phyloP scores from a whole-genome alignment of 139 green algal genomes.

The Chlamydomonas incerta region DNA sequence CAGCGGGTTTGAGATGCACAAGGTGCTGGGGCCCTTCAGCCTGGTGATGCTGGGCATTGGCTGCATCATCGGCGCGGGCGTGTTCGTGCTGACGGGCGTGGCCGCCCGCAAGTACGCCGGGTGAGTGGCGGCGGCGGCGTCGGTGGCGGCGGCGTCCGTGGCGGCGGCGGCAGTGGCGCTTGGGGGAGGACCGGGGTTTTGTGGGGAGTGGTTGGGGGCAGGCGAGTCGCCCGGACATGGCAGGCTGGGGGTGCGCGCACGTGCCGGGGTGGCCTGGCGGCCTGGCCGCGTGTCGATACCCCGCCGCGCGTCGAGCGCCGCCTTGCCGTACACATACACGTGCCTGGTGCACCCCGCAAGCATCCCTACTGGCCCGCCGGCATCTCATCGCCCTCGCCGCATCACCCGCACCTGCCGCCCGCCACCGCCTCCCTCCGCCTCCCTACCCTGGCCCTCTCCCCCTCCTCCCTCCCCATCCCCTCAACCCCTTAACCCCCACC shows the following conservation, averaged over 20 bases:
- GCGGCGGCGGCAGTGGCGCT: too few relatives aligned
- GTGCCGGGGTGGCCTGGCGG: too few relatives aligned
- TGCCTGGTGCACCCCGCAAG: not conserved
- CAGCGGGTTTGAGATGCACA: conserved; percentile 51
- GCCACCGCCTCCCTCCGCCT: not conserved
- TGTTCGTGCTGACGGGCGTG: conserved; percentile 91
- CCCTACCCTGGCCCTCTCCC: too few relatives aligned
- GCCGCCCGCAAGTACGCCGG: conserved; percentile 72
- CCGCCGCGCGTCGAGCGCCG: too few relatives aligned
- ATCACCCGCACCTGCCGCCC: too few relatives aligned
- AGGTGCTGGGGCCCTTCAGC: conserved; percentile 37
- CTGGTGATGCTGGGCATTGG: conserved; percentile 84
- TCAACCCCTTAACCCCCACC: too few relatives aligned
- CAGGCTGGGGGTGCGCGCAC: too few relatives aligned
- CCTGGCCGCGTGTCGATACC: too few relatives aligned
- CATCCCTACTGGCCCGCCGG: not conserved
- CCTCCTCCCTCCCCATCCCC: too few relatives aligned
- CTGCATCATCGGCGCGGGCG: conserved; percentile 88
- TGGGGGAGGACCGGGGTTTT: not conserved
- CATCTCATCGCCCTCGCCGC: too few relatives aligned
- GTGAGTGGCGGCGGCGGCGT: conserved; percentile 28
- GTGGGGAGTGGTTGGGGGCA: not conserved
- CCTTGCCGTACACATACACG: too few relatives aligned
- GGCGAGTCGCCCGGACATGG: not conserved
- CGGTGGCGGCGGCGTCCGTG: too few relatives aligned